Percentiles rank a stretch among this genome's conserved stretches.
Conservation (phyloP, 1,284 basidiomycete genomes). For the Acaromyces ingoldii region DNA sequence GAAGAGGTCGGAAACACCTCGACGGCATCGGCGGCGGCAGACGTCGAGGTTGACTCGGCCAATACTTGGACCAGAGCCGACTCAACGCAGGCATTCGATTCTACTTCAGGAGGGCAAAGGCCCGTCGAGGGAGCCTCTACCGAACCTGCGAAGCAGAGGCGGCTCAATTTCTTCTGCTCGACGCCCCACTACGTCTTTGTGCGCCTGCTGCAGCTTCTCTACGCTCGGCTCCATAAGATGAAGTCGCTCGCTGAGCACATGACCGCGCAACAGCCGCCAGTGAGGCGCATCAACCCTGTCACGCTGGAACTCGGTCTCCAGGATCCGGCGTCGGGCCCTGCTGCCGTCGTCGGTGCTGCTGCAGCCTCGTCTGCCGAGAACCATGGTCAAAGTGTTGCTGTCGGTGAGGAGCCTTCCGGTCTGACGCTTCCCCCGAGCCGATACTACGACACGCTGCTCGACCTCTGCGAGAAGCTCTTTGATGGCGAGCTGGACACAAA, state of each 20-base stretch:
- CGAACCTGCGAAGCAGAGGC: background rate
- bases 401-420: conserved; percentile 11
- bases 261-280: conserved; percentile 17
- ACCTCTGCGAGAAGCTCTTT: conserved; percentile 88
- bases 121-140: background rate
- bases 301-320: conserved; percentile 63
- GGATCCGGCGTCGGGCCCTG: conserved; percentile 55
- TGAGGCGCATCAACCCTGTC: conserved; percentile 54
- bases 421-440: conserved; percentile 53
- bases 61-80: conserved; percentile 56
- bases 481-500: conserved; percentile 83
- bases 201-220: conserved; percentile 73
- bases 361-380: conserved; percentile 8
- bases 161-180: conserved; percentile 73
- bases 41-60: background rate
- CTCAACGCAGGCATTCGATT: conserved; percentile 36
- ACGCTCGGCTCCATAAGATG: conserved; percentile 75
- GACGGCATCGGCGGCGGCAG: conserved; percentile 4
- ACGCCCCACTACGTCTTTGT: conserved; percentile 86
- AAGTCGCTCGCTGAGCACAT: conserved; percentile 54
- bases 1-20: background rate
- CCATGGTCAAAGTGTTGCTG: no score
- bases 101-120: conserved; percentile 9
- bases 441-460: conserved; percentile 81
- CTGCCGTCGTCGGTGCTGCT: conserved; percentile 39